phyloP scores from a whole-genome alignment of 2,329 filamentous ascomycete genomes.

The Penicillium oxalicum region DNA sequence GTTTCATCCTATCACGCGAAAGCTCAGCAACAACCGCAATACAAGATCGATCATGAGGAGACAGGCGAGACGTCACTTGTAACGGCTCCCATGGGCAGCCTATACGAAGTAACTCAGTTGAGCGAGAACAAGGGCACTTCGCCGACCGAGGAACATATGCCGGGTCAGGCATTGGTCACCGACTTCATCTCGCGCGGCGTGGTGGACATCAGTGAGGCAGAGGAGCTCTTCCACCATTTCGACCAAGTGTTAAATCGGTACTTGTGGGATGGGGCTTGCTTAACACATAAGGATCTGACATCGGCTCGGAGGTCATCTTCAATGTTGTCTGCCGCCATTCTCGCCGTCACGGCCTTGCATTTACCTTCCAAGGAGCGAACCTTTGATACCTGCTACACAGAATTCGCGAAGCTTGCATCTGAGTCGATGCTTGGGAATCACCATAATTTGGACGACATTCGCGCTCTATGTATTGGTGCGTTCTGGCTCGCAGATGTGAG shows the following conservation, averaged over 20 bases:
- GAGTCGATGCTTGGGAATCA: constrained; percentile 49
- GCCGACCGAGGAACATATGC: constrained; percentile 26
- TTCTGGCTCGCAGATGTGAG: constrained; percentile 53
- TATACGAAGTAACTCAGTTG: constrained; percentile 46
- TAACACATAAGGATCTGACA: constrained; percentile 43
- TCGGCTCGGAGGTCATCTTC: constrained; percentile 45
- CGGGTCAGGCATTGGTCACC: constrained; percentile 33
- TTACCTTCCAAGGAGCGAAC: constrained; percentile 42
- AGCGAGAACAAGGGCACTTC: constrained; percentile 34
- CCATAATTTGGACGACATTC: constrained; percentile 47
- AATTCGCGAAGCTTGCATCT: constrained; percentile 49
- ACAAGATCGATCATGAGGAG: constrained; percentile 34
- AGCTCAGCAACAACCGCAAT: constrained; percentile 26
- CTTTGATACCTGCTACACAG: constrained; percentile 47
- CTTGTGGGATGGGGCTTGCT: constrained; percentile 40
- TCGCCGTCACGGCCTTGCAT: constrained; percentile 49
- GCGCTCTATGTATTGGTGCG: constrained; percentile 49
- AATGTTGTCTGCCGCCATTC: constrained; percentile 37
- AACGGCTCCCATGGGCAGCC: constrained; percentile 43
- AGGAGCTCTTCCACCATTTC: constrained; percentile 39
- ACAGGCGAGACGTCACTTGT: constrained; percentile 32
- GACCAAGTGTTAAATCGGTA: constrained; percentile 39
- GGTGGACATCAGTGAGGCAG: constrained; percentile 39
- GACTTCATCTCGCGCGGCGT: constrained; percentile 50
- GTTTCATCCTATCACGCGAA: constrained; percentile 21